Evolutionary conservation across 495 filamentous ascomycete genomes (phyloP).

Genomic region (Lentithecium fluviatile): DNA sequence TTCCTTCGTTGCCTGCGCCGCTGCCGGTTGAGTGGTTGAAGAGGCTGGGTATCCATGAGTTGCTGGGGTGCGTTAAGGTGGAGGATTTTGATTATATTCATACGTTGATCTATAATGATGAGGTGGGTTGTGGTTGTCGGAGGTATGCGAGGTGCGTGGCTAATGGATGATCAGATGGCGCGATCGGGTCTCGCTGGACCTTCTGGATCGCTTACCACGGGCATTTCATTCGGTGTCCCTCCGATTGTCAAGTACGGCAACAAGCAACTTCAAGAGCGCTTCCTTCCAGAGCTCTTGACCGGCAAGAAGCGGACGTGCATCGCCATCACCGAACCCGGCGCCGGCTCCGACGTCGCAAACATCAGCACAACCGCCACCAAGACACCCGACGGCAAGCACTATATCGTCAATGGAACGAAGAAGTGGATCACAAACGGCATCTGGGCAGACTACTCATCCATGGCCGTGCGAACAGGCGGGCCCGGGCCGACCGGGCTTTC

Average conservation of each 20-base stretch:
- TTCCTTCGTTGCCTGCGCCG: constrained; percentile 64
- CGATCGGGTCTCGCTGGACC: constrained; percentile 65
- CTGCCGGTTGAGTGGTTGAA: constrained; percentile 67
- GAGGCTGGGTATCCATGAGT: constrained; percentile 60
- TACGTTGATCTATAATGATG: constrained; percentile 65
- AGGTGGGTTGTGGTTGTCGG: constrained; percentile 42
- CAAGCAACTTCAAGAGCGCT: constrained; percentile 57
- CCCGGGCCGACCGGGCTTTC: constrained; percentile 64
- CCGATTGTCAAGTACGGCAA: constrained; percentile 68
- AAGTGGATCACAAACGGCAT: constrained; percentile 85
- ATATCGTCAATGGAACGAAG: constrained; percentile 72
- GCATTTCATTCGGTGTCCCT: constrained; percentile 69
- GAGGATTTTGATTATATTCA: constrained; percentile 76
- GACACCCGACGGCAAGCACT: constrained; percentile 62
- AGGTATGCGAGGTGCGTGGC: not conserved
- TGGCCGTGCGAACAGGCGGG: constrained; percentile 74
- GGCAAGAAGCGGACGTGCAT: constrained; percentile 68
- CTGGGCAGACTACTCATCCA: constrained; percentile 68
- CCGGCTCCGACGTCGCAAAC: constrained; percentile 70
- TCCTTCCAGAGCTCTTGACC: constrained; percentile 64
- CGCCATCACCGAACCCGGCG: constrained; percentile 74
- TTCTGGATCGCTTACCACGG: constrained; percentile 59
- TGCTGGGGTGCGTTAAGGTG: constrained; percentile 64
- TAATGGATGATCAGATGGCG: constrained; percentile 49
- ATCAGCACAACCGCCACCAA: constrained; percentile 66